These are phyloP conservation scores for Myriosclerotinia curreyana DNA, from an alignment of 2,329 filamentous ascomycete genomes.

Conservation along the genomic window DNA sequence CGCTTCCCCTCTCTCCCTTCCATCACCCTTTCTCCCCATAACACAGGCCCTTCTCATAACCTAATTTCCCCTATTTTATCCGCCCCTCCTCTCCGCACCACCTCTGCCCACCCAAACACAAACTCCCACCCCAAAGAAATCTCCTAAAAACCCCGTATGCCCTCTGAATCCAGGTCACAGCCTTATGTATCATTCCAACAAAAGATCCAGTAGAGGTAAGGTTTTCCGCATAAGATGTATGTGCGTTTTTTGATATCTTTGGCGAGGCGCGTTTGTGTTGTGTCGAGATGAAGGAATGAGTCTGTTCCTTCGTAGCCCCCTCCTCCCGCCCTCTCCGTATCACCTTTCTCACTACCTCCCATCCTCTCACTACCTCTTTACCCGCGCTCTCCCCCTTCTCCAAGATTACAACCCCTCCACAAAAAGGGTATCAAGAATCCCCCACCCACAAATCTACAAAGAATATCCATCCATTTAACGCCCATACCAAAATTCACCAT, in stretches of 20 bases:
- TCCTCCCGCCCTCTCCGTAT: not conserved
- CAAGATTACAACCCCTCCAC: not conserved
- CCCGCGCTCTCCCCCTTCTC: not conserved
- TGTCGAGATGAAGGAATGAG: not conserved
- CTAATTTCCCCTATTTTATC: not conserved
- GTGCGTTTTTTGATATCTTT: not conserved
- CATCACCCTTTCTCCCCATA: not conserved
- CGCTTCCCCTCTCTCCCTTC: not conserved
- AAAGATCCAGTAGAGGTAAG: slow-evolving; percentile 11
- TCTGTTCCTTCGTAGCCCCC: not conserved
- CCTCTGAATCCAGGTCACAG: slow-evolving; percentile 14
- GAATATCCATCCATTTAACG: slow-evolving; percentile 8
- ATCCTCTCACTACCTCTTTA: not conserved
- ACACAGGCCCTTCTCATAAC: too few relatives aligned
- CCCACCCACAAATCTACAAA: not conserved
- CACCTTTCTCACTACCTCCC: not conserved
- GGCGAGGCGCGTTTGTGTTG: not conserved
- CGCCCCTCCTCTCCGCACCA: too few relatives aligned
- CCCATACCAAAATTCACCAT: not conserved
- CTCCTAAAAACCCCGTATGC: slow-evolving; percentile 1
- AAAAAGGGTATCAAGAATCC: slow-evolving; percentile 7
- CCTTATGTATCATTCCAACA: not conserved
- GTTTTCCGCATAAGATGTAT: slow-evolving; percentile 1
- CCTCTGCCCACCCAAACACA: not conserved
- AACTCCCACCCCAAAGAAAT: not conserved